Conservation (phyloP, 2,329 filamentous ascomycete genomes). For the Tricladium varicosporioides region DNA sequence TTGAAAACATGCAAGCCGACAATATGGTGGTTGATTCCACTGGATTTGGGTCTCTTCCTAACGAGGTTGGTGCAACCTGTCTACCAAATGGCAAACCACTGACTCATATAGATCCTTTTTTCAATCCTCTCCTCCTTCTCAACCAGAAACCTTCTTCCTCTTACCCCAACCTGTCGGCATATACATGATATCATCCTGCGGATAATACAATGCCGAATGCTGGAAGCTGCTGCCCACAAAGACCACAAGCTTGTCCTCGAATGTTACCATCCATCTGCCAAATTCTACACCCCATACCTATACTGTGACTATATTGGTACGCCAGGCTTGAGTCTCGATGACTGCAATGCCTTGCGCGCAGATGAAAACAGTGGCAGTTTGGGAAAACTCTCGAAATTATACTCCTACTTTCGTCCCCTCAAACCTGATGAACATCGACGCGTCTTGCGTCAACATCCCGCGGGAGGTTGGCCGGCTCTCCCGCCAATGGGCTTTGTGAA, state of each 20-base stretch:
- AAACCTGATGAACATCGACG: slow-evolving; percentile 17
- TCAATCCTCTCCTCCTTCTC: slow-evolving; percentile 47
- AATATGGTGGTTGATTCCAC: neutral
- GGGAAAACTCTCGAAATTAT: slow-evolving; percentile 35
- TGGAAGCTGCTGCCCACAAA: slow-evolving; percentile 52
- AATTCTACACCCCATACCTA: slow-evolving; percentile 66
- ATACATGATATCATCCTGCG: slow-evolving; percentile 62
- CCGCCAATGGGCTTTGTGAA: slow-evolving; percentile 27
- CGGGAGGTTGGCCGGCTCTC: slow-evolving; percentile 37
- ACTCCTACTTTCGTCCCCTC: slow-evolving; percentile 20
- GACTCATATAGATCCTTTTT: slow-evolving; percentile 45
- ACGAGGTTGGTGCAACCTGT: slow-evolving; percentile 20
- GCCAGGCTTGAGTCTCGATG: slow-evolving; percentile 46
- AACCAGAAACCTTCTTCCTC: slow-evolving; percentile 51
- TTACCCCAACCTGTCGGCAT: slow-evolving; percentile 58
- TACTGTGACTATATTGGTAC: slow-evolving; percentile 68
- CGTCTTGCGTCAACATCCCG: slow-evolving; percentile 19
- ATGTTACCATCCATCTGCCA: slow-evolving; percentile 71
- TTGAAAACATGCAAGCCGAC: neutral
- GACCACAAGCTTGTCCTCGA: slow-evolving; percentile 72
- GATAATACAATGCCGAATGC: slow-evolving; percentile 63
- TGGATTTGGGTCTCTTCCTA: slow-evolving; percentile 21
- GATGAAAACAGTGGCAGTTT: slow-evolving; percentile 24
- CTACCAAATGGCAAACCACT: neutral
- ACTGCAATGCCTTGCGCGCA: slow-evolving; percentile 36